Evolutionary conservation across 345 rosid species (phyloP), one percentile per base, ranked within the genome.

Genomic region (Gossypioides kirkii): DNA sequence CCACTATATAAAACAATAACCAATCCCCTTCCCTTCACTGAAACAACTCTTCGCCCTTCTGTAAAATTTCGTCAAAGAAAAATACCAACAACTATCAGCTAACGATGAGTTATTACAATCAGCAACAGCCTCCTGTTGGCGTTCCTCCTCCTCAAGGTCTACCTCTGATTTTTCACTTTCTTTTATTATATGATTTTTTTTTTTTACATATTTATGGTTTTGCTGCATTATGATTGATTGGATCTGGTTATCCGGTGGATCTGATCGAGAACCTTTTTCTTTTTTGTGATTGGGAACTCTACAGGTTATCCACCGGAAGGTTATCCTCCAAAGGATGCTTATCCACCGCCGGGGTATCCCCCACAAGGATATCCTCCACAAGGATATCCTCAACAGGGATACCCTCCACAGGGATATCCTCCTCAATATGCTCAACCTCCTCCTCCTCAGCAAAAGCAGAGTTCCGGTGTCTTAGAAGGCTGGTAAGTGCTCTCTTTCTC

Each of bases 401-500:
- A 55, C 13, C 60, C 60, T 20, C 60, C 60, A 1, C 60, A 53
- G 22, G 23, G 4, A 8, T 22, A 22, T 18, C 26, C 32, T 11
- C 61, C 28, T 56, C 61, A 85, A 62, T 89, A 90, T 66, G 88
- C 79, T 10, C 94, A 87, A 26, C 94, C 96, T 26, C 96, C 84
- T 3, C 91, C 76, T 11, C 91, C 77, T 18, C 88, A 84, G 49
- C 90, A 85, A 18, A 77, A 76, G 43, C 62, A 75, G 47, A 72
- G 80, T 74, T 9, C 77, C 42, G 97, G 98, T 4, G 71, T 72
- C 63, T 4, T 93, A 45, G 97, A 58, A 23, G 61, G 36, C 32
- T 58, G 36, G 61, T 58, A 11, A 58, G 61, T 12, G 1, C 7
- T 23, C 36, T 58, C 17, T 20, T 25, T 20, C 25, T 54, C 59